Evolutionary conservation across 2,329 filamentous ascomycete genomes (phyloP).

Genomic region (Tolypocladium amazonense): DNA sequence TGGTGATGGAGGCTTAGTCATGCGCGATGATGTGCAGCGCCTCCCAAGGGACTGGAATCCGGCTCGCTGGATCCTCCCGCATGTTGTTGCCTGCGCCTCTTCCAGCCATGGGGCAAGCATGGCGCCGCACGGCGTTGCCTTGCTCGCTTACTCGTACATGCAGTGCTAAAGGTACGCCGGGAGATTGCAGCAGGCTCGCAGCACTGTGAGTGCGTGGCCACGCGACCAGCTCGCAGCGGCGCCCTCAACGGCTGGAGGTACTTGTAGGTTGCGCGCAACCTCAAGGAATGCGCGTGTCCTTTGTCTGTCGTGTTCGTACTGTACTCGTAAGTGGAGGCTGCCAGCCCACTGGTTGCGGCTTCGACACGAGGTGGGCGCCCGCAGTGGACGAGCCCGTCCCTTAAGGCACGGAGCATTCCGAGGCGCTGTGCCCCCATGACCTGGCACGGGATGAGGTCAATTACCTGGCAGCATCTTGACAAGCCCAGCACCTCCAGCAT

Average conservation of each 20-base stretch:
- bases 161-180: background rate
- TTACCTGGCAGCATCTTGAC: too few species aligned
- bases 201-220: background rate
- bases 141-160: too few species aligned
- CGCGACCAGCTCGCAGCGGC: background rate
- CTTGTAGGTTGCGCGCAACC: too few species aligned
- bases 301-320: background rate
- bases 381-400: too few species aligned
- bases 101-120: background rate
- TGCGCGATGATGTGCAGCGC: background rate
- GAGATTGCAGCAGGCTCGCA: background rate
- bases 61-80: background rate
- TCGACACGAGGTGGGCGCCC: background rate
- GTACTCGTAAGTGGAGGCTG: background rate
- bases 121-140: background rate
- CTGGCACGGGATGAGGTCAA: background rate
- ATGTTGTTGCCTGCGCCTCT: background rate
- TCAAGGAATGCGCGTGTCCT: too few species aligned
- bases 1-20: background rate
- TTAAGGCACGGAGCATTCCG: too few species aligned
- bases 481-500: too few species aligned
- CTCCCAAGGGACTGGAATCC: background rate
- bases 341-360: background rate
- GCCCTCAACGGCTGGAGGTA: background rate
- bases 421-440: background rate